A percentile compares a stretch with the other conserved stretches of the same genome.
Conservation (phyloP, 306 rosid genomes). For the Trichosanthes cucumerina region DNA sequence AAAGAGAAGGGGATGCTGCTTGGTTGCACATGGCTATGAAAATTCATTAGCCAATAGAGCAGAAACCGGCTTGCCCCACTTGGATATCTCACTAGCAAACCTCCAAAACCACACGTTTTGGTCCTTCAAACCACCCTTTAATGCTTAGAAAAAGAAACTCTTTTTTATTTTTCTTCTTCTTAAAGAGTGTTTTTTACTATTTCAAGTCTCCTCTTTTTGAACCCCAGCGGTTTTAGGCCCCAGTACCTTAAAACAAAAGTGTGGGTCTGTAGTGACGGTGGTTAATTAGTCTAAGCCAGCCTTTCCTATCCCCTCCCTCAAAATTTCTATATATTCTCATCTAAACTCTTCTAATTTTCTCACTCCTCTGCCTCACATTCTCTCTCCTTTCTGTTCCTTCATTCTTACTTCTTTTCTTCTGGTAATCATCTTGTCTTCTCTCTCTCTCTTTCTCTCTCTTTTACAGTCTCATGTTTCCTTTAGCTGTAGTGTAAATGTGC, state of each 20-base stretch:
- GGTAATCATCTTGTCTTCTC: slow-evolving; percentile 25
- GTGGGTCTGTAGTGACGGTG: slow-evolving; percentile 24
- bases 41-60: slow-evolving; percentile 12
- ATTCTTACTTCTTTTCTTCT: slow-evolving; percentile 13
- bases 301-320: neutral
- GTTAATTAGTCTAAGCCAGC: slow-evolving; percentile 12
- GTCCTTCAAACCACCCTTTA: slow-evolving; percentile 21
- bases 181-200: neutral
- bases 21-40: slow-evolving; percentile 51
- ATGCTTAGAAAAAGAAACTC: neutral
- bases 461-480: neutral
- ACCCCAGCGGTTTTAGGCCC: slow-evolving; percentile 23
- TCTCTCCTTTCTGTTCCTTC: neutral
- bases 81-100: slow-evolving; percentile 23
- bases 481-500: neutral
- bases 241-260: slow-evolving; percentile 21
- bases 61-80: slow-evolving; percentile 40
- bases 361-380: slow-evolving; percentile 38
- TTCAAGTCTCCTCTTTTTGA: neutral
- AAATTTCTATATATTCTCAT: slow-evolving; percentile 39
- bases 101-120: slow-evolving; percentile 64
- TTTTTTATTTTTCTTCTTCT: neutral
- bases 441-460: slow-evolving; percentile 11
- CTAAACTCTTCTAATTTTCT: slow-evolving; percentile 5
- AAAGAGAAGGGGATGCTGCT: slow-evolving; percentile 37